Conservation (phyloP, 495 filamentous ascomycete genomes). For the Xanthoparmelia taractica region DNA sequence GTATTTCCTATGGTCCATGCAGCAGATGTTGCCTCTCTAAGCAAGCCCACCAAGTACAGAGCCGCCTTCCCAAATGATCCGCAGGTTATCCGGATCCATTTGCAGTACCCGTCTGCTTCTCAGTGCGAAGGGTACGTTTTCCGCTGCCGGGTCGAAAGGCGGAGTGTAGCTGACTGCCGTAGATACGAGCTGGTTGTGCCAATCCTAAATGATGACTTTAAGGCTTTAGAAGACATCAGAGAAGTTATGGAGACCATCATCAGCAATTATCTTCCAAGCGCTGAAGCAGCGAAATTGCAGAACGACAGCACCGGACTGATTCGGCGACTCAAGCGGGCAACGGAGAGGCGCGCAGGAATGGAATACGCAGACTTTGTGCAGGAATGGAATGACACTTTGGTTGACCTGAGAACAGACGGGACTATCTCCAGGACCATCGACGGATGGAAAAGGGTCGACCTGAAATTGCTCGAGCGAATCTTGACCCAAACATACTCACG, state of each 20-base stretch:
- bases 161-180: conserved; percentile 8
- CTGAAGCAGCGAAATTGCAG: conserved; percentile 55
- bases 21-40: conserved; percentile 51
- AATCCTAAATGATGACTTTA: conserved; percentile 69
- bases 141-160: conserved; percentile 20
- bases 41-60: conserved; percentile 41
- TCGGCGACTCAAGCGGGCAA: conserved; percentile 60
- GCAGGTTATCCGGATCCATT: conserved; percentile 46
- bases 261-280: conserved; percentile 62
- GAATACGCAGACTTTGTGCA: conserved; percentile 62
- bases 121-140: conserved; percentile 55
- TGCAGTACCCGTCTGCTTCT: conserved; percentile 68
- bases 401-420: conserved; percentile 51
- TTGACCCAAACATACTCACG: conserved; percentile 84
- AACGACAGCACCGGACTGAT: conserved; percentile 66
- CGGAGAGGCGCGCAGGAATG: conserved; percentile 52
- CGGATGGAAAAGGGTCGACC: conserved; percentile 51
- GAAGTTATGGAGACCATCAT: conserved; percentile 67
- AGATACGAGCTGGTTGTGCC: conserved; percentile 74
- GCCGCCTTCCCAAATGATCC: conserved; percentile 38
- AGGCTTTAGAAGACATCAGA: conserved; percentile 76
- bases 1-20: conserved; percentile 58
- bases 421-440: conserved; percentile 63
- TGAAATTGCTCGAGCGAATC: conserved; percentile 70
- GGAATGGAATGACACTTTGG: conserved; percentile 67